These are phyloP conservation scores for Pythium rhizo-oryzae DNA, from an alignment of 352 stramenopile genomes.

Conservation along the genomic window DNA sequence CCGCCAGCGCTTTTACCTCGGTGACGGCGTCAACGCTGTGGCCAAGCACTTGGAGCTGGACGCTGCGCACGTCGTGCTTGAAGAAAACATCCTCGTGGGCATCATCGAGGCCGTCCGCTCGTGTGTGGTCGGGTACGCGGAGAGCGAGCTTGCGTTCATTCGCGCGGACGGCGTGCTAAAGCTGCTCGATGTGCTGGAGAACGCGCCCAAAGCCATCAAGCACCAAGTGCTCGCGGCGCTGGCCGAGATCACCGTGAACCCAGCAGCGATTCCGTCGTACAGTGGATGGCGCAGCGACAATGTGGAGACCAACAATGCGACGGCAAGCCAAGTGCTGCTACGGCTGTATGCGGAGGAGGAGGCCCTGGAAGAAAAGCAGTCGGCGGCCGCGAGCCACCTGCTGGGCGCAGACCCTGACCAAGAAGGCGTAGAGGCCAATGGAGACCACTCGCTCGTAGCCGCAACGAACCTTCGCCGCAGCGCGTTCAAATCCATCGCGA, in stretches of 20 bases:
- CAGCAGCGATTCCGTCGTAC: conserved; percentile 71
- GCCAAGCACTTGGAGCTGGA: conserved; percentile 52
- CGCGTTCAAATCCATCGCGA: conserved; percentile 55
- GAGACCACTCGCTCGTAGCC: conserved; percentile 23
- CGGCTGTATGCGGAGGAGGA: conserved; percentile 73
- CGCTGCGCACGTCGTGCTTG: conserved; percentile 52
- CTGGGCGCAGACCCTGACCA: not conserved
- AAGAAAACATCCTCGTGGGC: conserved; percentile 69
- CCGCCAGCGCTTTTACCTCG: conserved; percentile 46
- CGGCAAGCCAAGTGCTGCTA: conserved; percentile 62
- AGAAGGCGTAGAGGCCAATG: not conserved
- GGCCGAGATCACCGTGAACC: conserved; percentile 71
- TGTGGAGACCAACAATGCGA: conserved; percentile 49
- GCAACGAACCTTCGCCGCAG: conserved; percentile 40
- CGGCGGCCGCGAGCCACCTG: not conserved
- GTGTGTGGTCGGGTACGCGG: conserved; percentile 57
- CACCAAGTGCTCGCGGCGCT: conserved; percentile 65
- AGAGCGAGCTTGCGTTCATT: conserved; percentile 66
- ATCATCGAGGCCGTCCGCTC: conserved; percentile 66
- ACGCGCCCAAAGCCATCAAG: conserved; percentile 54
- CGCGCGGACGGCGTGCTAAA: conserved; percentile 57
- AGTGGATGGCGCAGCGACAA: conserved; percentile 56
- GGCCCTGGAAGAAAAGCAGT: conserved; percentile 35
- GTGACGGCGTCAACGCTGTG: conserved; percentile 51
- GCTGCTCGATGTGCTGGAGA: conserved; percentile 60